phyloP scores from a whole-genome alignment of 352 stramenopile genomes.

The Phytophthora colocasiae region DNA sequence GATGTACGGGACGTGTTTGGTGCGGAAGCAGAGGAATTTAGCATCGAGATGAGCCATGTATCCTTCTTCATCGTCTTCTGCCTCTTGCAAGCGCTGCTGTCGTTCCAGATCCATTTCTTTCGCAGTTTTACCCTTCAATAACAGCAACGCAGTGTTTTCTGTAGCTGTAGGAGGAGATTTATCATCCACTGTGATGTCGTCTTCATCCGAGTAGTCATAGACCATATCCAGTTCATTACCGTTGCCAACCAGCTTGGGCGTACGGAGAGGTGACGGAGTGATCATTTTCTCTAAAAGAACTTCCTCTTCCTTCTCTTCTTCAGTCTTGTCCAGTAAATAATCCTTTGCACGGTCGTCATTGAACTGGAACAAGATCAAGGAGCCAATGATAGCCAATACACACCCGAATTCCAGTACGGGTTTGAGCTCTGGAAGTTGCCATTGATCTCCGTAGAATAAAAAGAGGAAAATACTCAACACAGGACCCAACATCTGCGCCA shows the following conservation, averaged over 20 bases:
- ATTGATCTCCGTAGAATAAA: slow-evolving; percentile 67
- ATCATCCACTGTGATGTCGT: slow-evolving; percentile 42
- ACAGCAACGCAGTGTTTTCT: slow-evolving; percentile 46
- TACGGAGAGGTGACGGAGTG: slow-evolving; percentile 52
- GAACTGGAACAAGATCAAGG: slow-evolving; percentile 59
- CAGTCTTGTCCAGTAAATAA: slow-evolving; percentile 33
- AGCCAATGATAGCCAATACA: slow-evolving; percentile 55
- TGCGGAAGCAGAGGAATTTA: slow-evolving; percentile 70
- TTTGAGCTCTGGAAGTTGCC: slow-evolving; percentile 61
- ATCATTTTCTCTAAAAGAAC: slow-evolving; percentile 30
- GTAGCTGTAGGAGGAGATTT: slow-evolving; percentile 34
- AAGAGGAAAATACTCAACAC: slow-evolving; percentile 67
- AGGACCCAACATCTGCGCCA: slow-evolving; percentile 70
- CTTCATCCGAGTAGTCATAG: slow-evolving; percentile 75
- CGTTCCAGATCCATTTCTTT: slow-evolving; percentile 38
- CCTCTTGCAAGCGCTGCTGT: slow-evolving; percentile 33
- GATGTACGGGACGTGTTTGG: slow-evolving; percentile 71
- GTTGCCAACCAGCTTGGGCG: slow-evolving; percentile 64
- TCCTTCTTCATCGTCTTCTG: slow-evolving; percentile 35
- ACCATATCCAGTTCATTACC: slow-evolving; percentile 63
- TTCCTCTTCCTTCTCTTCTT: slow-evolving; percentile 33
- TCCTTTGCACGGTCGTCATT: slow-evolving; percentile 68
- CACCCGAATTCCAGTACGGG: slow-evolving; percentile 69
- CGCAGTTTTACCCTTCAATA: slow-evolving; percentile 37
- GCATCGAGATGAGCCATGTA: slow-evolving; percentile 45